These are phyloP conservation scores for Terana coerulea DNA, from an alignment of 768 basidiomycete genomes.

Conservation along the genomic window DNA sequence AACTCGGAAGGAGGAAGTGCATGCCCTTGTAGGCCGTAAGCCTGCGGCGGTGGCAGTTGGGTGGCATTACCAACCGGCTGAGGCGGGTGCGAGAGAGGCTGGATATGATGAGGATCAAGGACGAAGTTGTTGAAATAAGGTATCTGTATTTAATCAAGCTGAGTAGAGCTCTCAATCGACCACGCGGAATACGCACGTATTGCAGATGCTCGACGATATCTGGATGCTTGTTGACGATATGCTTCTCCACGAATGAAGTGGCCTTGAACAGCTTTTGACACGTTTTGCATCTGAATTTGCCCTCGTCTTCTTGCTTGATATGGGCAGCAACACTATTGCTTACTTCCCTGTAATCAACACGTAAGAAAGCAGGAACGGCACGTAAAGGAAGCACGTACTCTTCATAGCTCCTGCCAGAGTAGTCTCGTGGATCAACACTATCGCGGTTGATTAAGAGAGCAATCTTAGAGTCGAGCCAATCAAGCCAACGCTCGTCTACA, in stretches of 20 bases:
- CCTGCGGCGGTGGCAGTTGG: conserved; percentile 78
- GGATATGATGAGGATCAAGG: conserved; percentile 91
- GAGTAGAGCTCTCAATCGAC: background rate
- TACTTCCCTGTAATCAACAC: conserved; percentile 57
- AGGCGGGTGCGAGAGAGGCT: conserved; percentile 80
- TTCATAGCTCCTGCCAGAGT: conserved; percentile 86
- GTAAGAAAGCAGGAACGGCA: conserved; percentile 11
- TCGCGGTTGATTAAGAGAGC: conserved; percentile 75
- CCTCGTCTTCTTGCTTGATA: conserved; percentile 95
- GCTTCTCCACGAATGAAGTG: conserved; percentile 95
- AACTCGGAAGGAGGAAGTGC: conserved; percentile 31
- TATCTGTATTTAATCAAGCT: conserved; percentile 41
- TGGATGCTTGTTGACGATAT: conserved; percentile 91
- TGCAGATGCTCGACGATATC: conserved; percentile 82
- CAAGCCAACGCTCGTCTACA: conserved; percentile 84
- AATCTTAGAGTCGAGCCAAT: conserved; percentile 84
- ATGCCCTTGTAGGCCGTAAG: conserved; percentile 73
- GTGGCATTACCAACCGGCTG: conserved; percentile 52
- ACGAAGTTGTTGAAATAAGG: conserved; percentile 95
- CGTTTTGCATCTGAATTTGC: conserved; percentile 93
- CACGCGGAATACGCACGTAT: conserved; percentile 52
- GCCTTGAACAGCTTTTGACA: conserved; percentile 99
- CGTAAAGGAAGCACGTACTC: conserved; percentile 55
- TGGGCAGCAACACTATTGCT: conserved; percentile 71
- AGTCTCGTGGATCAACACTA: conserved; percentile 79